These are phyloP conservation scores for Lecanicillium sp. DNA, from an alignment of 2,329 filamentous ascomycete species.

Conservation along the genomic window DNA sequence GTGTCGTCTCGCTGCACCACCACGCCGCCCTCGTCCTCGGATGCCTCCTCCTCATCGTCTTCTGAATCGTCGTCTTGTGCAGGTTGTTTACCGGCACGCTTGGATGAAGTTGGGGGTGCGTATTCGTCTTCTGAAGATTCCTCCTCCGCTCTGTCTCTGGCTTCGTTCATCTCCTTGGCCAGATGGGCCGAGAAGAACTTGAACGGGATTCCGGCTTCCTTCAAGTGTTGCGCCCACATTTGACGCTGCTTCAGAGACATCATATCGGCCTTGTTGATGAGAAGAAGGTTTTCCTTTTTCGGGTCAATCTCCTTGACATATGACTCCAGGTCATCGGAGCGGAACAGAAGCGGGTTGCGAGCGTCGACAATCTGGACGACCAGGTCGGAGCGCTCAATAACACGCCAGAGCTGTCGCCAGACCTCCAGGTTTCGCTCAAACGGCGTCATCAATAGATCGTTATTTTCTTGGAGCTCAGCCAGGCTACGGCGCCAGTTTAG, in stretches of 20 bases:
- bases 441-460: constrained; percentile 92
- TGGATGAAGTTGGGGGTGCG: constrained; percentile 11
- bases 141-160: constrained; percentile 47
- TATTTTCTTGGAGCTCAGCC: constrained; percentile 86
- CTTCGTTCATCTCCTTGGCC: constrained; percentile 83
- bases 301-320: constrained; percentile 92
- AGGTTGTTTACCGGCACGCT: constrained; percentile 21
- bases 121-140: constrained; percentile 27
- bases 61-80: constrained; percentile 12
- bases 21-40: constrained; percentile 12
- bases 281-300: constrained; percentile 80
- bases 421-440: constrained; percentile 97
- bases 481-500: constrained; percentile 84
- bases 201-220: constrained; percentile 73
- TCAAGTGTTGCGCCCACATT: constrained; percentile 82
- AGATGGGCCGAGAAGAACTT: constrained; percentile 93
- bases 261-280: constrained; percentile 99
- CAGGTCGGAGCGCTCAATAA: constrained; percentile 92
- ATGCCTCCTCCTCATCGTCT: constrained; percentile 15
- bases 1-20: constrained; percentile 50
- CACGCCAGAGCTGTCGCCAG: constrained; percentile 95
- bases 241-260: constrained; percentile 80
- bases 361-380: constrained; percentile 98
- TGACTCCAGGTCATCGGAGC: constrained; percentile 83
- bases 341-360: constrained; percentile 85